Percentiles rank a stretch among this genome's conserved stretches.
These are phyloP conservation scores for Serendipita indica DNA, from an alignment of 768 basidiomycete genomes.

Conservation along the genomic window DNA sequence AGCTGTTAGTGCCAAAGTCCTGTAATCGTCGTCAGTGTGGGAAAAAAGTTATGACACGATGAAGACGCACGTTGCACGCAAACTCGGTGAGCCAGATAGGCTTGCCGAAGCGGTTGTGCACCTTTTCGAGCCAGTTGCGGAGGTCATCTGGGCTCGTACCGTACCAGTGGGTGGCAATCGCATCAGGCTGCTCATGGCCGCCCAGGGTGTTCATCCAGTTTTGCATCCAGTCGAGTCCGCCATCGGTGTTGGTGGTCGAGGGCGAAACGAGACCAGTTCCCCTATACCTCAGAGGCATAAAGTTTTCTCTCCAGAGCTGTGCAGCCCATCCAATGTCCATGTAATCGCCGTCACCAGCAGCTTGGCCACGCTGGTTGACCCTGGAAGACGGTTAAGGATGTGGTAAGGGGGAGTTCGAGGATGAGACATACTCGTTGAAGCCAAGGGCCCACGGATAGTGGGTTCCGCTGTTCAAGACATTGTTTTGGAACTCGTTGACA, in stretches of 20 bases:
- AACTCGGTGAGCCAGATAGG: constrained; percentile 55
- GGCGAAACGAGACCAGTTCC: constrained; percentile 53
- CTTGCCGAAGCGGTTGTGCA: constrained; percentile 30
- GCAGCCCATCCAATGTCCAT: constrained; percentile 38
- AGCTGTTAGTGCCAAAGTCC: background rate
- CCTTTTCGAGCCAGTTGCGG: constrained; percentile 23
- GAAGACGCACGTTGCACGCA: constrained; percentile 40
- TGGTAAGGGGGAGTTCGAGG: background rate
- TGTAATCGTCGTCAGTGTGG: background rate
- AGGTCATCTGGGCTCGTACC: constrained; percentile 34
- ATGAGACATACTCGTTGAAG: background rate
- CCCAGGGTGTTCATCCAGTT: constrained; percentile 33
- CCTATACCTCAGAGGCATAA: constrained; percentile 37
- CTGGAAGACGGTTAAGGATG: constrained; percentile 26
- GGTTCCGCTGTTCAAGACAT: background rate
- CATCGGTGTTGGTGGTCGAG: constrained; percentile 45
- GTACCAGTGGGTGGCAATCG: constrained; percentile 56
- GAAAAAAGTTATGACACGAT: background rate
- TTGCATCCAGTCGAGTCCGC: constrained; percentile 49
- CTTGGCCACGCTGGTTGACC: constrained; percentile 49
- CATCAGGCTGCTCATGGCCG: constrained; percentile 34
- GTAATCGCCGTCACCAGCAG: too few species aligned
- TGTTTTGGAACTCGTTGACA: background rate
- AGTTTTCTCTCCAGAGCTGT: constrained; percentile 42
- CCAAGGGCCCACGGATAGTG: background rate